Evolutionary conservation across 176 grass and related monocot species (phyloP).

Genomic region (Zizania latifolia): DNA sequence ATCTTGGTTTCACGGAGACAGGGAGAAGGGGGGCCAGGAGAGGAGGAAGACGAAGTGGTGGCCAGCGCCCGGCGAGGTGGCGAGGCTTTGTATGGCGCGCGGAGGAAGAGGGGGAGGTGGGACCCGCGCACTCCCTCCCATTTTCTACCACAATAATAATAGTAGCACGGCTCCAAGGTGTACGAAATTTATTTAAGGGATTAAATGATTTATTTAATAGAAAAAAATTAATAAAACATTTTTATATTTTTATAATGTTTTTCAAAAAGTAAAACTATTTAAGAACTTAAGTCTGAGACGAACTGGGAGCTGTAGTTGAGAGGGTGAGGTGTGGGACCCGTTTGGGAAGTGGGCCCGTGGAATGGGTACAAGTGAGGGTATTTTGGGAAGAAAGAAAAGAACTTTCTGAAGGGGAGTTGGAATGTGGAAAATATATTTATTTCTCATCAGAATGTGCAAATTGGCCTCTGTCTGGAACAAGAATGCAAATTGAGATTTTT

Average conservation of each 20-base stretch:
- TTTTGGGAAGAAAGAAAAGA: background rate
- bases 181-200: too few relatives aligned
- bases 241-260: too few relatives aligned
- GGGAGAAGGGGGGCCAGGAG: background rate
- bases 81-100: conserved; percentile 11
- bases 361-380: background rate
- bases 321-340: background rate
- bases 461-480: too few relatives aligned
- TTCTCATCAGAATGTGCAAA: too few relatives aligned
- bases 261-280: too few relatives aligned
- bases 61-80: background rate
- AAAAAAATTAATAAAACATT: too few relatives aligned
- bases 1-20: background rate
- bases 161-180: too few relatives aligned
- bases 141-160: conserved; percentile 2
- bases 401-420: too few relatives aligned
- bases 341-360: background rate
- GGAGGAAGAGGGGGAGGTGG: conserved; percentile 8
- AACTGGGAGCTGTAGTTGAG: background rate
- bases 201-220: too few relatives aligned
- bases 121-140: conserved; percentile 16
- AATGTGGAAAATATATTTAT: too few relatives aligned
- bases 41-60: background rate
- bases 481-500: too few relatives aligned
- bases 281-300: too few relatives aligned